Percentiles rank a stretch among this genome's conserved stretches.
phyloP scores from a whole-genome alignment of 768 basidiomycete genomes.

The Lepiota subincarnata region DNA sequence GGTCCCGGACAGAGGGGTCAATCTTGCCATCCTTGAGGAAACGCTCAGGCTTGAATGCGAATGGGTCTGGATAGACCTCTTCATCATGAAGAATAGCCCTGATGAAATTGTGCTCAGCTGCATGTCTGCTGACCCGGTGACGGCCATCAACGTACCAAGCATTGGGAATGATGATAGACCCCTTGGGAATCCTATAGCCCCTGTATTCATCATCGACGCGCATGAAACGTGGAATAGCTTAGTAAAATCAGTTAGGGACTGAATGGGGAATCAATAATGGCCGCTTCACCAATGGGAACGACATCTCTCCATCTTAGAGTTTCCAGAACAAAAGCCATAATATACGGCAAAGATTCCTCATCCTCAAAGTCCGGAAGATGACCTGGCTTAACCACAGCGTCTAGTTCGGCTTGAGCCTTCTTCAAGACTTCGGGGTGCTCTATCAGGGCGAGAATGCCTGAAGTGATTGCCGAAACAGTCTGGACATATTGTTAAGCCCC shows the following conservation, averaged over 20 bases:
- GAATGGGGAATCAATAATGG: not conserved
- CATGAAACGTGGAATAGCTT: constrained; percentile 29
- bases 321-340: not conserved
- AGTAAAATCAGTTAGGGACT: not conserved
- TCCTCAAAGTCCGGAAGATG: constrained; percentile 30
- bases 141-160: constrained; percentile 21
- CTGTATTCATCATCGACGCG: constrained; percentile 42
- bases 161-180: constrained; percentile 31
- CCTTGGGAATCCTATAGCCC: constrained; percentile 42
- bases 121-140: not conserved
- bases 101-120: not conserved
- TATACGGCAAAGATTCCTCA: constrained; percentile 21
- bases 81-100: constrained; percentile 34
- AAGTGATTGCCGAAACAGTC: constrained; percentile 24
- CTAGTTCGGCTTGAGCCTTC: constrained; percentile 32
- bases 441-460: constrained; percentile 29
- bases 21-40: constrained; percentile 39
- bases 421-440: constrained; percentile 25
- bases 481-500: not conserved
- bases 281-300: not conserved
- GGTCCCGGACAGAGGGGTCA: constrained; percentile 25
- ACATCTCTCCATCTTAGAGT: not conserved
- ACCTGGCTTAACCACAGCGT: constrained; percentile 25
- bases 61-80: constrained; percentile 29
- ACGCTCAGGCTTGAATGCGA: constrained; percentile 41